phyloP scores from a whole-genome alignment of 1,284 basidiomycete species.

The Tilletiopsis washingtonensis region DNA sequence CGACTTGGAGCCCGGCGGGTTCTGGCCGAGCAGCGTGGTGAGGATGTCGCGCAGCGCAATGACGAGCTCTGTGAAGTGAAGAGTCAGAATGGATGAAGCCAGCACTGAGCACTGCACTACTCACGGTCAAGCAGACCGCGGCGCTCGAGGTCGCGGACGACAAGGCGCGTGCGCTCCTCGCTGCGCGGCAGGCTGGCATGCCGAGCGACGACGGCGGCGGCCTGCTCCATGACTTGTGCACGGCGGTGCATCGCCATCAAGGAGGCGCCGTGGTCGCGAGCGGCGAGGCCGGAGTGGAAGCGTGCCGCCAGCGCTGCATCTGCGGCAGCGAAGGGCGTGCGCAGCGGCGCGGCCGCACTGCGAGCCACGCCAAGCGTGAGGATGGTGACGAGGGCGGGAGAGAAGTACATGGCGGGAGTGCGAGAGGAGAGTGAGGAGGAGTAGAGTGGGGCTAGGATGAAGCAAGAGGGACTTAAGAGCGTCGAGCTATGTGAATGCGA shows the following conservation, averaged over 20 bases:
- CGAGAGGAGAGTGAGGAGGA: not conserved
- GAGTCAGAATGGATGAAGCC: no score
- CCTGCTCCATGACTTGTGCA: conserved; percentile 1
- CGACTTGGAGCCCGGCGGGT: no score
- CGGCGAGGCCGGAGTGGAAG: not conserved
- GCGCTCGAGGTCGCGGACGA: conserved; percentile 24
- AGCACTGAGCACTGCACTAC: no score
- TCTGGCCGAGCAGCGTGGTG: conserved; percentile 24
- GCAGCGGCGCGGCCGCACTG: not conserved
- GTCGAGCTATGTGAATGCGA: no score
- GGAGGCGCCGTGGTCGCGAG: no score
- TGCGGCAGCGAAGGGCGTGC: not conserved
- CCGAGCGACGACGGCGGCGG: not conserved
- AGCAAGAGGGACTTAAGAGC: no score
- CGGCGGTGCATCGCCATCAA: no score
- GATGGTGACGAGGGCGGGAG: conserved; percentile 13
- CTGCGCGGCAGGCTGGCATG: not conserved
- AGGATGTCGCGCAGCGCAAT: conserved; percentile 21
- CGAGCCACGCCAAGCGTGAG: conserved; percentile 9
- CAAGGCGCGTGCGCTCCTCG: conserved; percentile 12
- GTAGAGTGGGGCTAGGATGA: not conserved
- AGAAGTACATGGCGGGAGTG: conserved; percentile 12
- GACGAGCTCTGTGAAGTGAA: no score
- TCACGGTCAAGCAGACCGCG: conserved; percentile 21
- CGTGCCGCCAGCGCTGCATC: not conserved